phyloP scores from a whole-genome alignment of 768 basidiomycete species.

The Lactarius hatsudake region DNA sequence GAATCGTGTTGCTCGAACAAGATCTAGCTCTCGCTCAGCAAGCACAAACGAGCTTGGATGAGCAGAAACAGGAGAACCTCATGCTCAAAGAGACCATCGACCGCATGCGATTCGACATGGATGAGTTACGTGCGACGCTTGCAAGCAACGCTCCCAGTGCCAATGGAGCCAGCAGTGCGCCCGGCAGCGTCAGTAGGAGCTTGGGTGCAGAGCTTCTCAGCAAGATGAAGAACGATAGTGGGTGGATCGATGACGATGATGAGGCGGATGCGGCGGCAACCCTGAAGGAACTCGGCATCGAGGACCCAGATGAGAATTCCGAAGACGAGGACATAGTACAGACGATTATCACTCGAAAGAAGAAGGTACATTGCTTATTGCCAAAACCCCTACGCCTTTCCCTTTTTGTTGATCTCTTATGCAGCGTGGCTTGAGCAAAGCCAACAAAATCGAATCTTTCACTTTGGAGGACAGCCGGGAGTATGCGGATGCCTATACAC shows the following conservation, averaged over 20 bases:
- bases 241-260: conserved; percentile 40
- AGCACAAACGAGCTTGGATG: conserved; percentile 73
- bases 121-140: conserved; percentile 70
- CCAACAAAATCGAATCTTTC: conserved; percentile 45
- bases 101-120: conserved; percentile 89
- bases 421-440: conserved; percentile 51
- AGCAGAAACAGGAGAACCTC: conserved; percentile 94
- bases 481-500: conserved; percentile 70
- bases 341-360: conserved; percentile 85
- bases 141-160: conserved; percentile 36
- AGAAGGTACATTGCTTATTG: conserved; percentile 47
- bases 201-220: conserved; percentile 69
- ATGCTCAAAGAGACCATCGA: conserved; percentile 95
- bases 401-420: not conserved
- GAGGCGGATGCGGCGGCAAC: conserved; percentile 37
- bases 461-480: conserved; percentile 63
- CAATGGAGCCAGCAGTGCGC: conserved; percentile 48
- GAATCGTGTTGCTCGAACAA: conserved; percentile 62
- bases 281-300: conserved; percentile 37
- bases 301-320: conserved; percentile 49
- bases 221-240: conserved; percentile 50
- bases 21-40: conserved; percentile 70
- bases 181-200: conserved; percentile 65
- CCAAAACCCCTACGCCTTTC: not conserved
- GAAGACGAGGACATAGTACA: conserved; percentile 77